These are phyloP conservation scores for Centella asiatica DNA, from an alignment of 129 eudicot genomes.

Conservation along the genomic window DNA sequence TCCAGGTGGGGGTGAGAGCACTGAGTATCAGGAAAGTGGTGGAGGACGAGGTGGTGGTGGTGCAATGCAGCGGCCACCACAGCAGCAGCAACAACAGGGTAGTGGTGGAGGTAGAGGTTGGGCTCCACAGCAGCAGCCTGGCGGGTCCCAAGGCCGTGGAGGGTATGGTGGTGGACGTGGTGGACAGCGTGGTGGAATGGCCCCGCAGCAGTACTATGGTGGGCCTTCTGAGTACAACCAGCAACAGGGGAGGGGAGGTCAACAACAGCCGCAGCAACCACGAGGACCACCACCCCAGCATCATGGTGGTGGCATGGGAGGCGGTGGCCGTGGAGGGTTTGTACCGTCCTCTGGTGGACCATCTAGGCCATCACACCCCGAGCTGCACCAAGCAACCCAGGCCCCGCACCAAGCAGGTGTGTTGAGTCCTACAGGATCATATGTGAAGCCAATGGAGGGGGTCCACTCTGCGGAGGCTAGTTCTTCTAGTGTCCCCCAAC, in stretches of 20 bases:
- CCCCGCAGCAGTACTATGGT: constrained; percentile 41
- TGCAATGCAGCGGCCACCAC: constrained; percentile 20
- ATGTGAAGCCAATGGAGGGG: constrained; percentile 30
- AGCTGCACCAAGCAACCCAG: constrained; percentile 95
- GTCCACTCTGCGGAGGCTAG: constrained; percentile 38
- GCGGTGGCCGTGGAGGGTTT: constrained; percentile 38
- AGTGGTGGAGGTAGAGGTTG: constrained; percentile 70
- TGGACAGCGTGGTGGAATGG: constrained; percentile 49
- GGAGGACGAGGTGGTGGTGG: constrained; percentile 39
- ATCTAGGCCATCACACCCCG: constrained; percentile 69
- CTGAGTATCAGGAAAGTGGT: constrained; percentile 46
- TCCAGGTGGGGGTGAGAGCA: constrained; percentile 49
- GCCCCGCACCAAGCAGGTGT: constrained; percentile 63
- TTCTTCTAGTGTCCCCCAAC: constrained; percentile 31
- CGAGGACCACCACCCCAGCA: constrained; percentile 50
- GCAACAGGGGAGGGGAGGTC: constrained; percentile 46
- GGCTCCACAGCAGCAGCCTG: constrained; percentile 30
- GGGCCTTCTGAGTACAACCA: constrained; percentile 2
- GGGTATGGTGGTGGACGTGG: constrained; percentile 46
- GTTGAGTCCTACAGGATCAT: constrained; percentile 33
- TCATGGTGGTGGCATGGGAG: constrained; percentile 36
- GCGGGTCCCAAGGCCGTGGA: constrained; percentile 18
- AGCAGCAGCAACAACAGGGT: constrained; percentile 31
- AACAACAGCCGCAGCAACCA: constrained; percentile 19
- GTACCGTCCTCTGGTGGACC: constrained; percentile 64